Evolutionary conservation across 345 rosid species (phyloP), one percentile per base, ranked within the genome.

Genomic region (Dovyalis caffra): DNA sequence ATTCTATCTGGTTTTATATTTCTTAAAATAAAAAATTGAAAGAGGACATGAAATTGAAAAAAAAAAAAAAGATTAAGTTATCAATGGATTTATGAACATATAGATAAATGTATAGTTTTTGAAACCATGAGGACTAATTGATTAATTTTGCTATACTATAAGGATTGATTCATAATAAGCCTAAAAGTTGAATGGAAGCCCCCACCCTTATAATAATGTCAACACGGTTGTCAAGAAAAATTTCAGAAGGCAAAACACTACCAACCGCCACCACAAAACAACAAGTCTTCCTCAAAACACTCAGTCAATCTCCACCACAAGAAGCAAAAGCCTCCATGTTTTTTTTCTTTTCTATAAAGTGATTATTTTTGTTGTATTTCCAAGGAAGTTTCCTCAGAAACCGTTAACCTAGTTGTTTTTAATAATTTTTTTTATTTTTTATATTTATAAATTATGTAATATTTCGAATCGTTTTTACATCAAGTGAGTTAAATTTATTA

Each of bases 271-370:
- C 80, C 80, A 61, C 84, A 72, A 32, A 3, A 29, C 7, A 51
- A 21, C 4, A 21, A 10, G 25, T 40, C 49, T 7, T 23, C 26
- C 69, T 31, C 37, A 43, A 71, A 51, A 3, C 21, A 68, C 40
- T 51, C 77, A 33, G 64, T 49, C 15, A 78, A 75, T 78, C 76
- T 75, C 78, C 78, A 70, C 84, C 82, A 72, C 80, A 75, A 40
- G n/a, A 57, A 25, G n/a, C 14, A 32, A 38, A n/a, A 1, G 10
- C 72, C 62, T 78, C 38, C 47, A 65, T 32, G 16, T 29, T 61
- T 35, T 15, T 66, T 66, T 61, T 76, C 64, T 51, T 73, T 43
- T 35, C 58, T 12, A 6, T 33, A 65, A 4, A 64, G 20, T 3
- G 33, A 32, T 75, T 75, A 70, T 26, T 72, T 28, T 51, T 25